Evolutionary conservation across 768 basidiomycete species (phyloP).

Genomic region (Hygrocybe punicea): DNA sequence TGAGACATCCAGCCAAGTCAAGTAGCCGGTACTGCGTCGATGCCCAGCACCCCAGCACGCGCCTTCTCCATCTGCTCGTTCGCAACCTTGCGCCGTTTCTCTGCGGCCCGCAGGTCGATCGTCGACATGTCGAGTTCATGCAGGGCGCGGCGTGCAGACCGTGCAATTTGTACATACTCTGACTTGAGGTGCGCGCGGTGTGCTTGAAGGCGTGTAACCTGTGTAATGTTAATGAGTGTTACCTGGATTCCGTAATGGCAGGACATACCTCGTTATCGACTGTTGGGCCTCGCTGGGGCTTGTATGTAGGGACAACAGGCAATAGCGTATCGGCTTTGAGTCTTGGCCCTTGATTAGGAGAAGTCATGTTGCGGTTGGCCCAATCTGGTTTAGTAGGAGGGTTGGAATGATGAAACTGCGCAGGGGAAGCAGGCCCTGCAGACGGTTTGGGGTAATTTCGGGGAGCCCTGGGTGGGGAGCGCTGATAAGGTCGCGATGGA

Average conservation of each 20-base stretch:
- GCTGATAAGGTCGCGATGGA: conserved; percentile 4
- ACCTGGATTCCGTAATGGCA: not conserved
- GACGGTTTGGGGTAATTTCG: conserved; percentile 11
- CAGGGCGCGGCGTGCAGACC: conserved; percentile 46
- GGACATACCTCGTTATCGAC: conserved; percentile 10
- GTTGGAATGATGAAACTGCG: not conserved
- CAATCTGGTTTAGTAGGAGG: not conserved
- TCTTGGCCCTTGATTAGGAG: not conserved
- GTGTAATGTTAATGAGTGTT: not conserved
- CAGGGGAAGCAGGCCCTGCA: not conserved
- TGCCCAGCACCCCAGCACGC: conserved; percentile 56
- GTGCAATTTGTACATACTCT: conserved; percentile 40
- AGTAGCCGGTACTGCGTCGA: conserved; percentile 35
- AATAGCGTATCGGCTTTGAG: not conserved
- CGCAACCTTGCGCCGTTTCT: conserved; percentile 55
- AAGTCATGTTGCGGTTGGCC: conserved; percentile 6
- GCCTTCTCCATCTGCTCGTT: conserved; percentile 61
- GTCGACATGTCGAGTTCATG: conserved; percentile 60
- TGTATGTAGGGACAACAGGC: conserved; percentile 33
- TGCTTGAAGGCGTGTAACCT: conserved; percentile 35
- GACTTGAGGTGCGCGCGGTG: conserved; percentile 40
- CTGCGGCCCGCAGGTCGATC: conserved; percentile 58
- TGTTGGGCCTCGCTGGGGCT: conserved; percentile 10
- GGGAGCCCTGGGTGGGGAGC: conserved; percentile 43
- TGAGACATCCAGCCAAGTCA: not conserved